phyloP scores from a whole-genome alignment of 192 early-diverging fungal genomes.

The Rhizophagus sp. region DNA sequence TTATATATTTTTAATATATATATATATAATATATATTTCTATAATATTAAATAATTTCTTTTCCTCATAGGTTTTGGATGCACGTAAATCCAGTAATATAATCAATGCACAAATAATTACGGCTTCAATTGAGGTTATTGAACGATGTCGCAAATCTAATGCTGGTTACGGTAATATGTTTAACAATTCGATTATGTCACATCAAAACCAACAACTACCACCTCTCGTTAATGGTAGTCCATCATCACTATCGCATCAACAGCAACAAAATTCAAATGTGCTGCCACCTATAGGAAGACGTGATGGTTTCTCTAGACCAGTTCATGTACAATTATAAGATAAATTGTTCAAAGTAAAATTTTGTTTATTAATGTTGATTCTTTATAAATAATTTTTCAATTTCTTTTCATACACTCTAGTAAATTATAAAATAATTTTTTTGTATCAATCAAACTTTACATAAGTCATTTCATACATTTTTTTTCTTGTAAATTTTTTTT shows the following conservation, averaged over 20 bases:
- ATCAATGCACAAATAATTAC: constrained; percentile 21
- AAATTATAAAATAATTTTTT: too few relatives aligned
- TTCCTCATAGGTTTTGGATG: constrained; percentile 22
- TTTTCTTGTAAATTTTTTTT: not conserved
- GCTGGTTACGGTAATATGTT: not conserved
- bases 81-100: constrained; percentile 18
- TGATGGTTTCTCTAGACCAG: constrained; percentile 6
- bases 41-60: not conserved
- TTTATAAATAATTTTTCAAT: not conserved
- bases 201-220: not conserved
- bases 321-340: not conserved
- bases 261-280: not conserved
- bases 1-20: not conserved
- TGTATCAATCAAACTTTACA: not conserved
- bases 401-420: not conserved
- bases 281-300: constrained; percentile 5
- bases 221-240: not conserved
- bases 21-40: too few relatives aligned
- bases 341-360: not conserved
- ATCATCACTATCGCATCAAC: not conserved
- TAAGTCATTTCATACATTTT: not conserved
- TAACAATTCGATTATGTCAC: constrained; percentile 11
- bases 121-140: constrained; percentile 28
- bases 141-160: constrained; percentile 18
- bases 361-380: not conserved